Evolutionary conservation across 352 stramenopile species (phyloP).

Genomic region (Pythium periplocum): DNA sequence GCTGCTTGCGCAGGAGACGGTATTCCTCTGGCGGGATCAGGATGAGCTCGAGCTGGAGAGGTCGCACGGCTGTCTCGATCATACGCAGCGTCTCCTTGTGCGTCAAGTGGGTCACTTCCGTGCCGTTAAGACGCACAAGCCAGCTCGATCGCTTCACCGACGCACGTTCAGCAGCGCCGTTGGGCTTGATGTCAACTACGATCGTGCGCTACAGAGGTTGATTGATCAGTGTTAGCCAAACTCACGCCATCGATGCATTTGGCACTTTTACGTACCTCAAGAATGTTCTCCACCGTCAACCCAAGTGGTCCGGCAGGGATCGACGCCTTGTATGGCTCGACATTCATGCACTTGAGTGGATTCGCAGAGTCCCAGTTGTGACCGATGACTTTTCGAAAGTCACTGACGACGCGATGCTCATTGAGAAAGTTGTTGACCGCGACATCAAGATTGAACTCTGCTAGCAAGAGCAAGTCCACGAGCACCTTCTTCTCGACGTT

Average conservation of each 20-base stretch:
- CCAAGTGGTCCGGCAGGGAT: slow-evolving; percentile 79
- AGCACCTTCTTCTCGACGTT: slow-evolving; percentile 67
- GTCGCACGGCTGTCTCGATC: slow-evolving; percentile 72
- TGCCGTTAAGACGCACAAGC: slow-evolving; percentile 75
- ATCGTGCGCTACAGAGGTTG: slow-evolving; percentile 51
- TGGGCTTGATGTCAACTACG: slow-evolving; percentile 84
- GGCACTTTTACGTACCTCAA: slow-evolving; percentile 38
- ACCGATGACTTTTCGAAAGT: slow-evolving; percentile 76
- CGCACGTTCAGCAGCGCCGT: slow-evolving; percentile 62
- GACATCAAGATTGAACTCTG: slow-evolving; percentile 75
- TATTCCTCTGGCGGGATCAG: slow-evolving; percentile 70
- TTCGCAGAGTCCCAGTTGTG: slow-evolving; percentile 61
- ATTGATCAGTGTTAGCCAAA: background rate
- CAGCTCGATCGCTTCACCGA: slow-evolving; percentile 81
- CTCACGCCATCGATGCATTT: too few relatives aligned
- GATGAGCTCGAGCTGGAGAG: slow-evolving; percentile 67
- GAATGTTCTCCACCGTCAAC: slow-evolving; percentile 86
- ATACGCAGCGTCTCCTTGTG: slow-evolving; percentile 83
- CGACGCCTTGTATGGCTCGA: slow-evolving; percentile 51
- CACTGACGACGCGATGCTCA: slow-evolving; percentile 70
- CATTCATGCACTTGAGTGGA: slow-evolving; percentile 39
- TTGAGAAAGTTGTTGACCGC: slow-evolving; percentile 81
- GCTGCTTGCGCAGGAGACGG: slow-evolving; percentile 62
- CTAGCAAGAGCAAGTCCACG: slow-evolving; percentile 65
- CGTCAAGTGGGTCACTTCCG: slow-evolving; percentile 70